phyloP scores from a whole-genome alignment of 2,329 filamentous ascomycete genomes.

The Aschersonia sp. region DNA sequence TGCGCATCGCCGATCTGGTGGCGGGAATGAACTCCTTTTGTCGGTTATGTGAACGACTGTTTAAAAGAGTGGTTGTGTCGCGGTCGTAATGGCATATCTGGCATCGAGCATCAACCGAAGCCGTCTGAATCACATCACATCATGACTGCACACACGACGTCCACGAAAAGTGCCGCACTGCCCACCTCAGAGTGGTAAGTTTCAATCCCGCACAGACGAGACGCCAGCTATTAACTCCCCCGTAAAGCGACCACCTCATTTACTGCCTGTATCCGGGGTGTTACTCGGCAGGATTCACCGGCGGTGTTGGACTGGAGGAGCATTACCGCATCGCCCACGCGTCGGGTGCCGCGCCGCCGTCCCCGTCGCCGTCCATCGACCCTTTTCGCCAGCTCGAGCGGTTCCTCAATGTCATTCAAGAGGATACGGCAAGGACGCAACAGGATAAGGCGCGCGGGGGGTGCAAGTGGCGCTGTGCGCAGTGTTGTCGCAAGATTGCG shows the following conservation, averaged over 20 bases:
- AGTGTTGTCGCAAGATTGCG: not conserved
- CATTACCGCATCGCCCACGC: not conserved
- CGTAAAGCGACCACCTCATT: not conserved
- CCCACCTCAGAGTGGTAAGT: too few species aligned
- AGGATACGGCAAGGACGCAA: not conserved
- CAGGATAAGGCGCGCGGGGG: not conserved
- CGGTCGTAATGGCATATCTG: too few species aligned
- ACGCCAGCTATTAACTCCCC: too few species aligned
- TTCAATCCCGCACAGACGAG: too few species aligned
- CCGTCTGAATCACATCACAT: too few species aligned
- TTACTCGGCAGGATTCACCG: not conserved
- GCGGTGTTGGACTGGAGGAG: not conserved
- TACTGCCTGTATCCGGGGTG: not conserved
- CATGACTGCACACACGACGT: too few species aligned
- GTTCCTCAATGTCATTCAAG: slow-evolving; percentile 10
- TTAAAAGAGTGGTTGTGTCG: too few species aligned
- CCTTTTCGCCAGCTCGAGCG: slow-evolving; percentile 7
- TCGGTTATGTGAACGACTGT: too few species aligned
- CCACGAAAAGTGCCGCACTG: too few species aligned
- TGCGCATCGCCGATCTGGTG: too few species aligned
- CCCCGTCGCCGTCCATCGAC: not conserved
- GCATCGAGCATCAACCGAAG: too few species aligned
- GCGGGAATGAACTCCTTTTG: too few species aligned
- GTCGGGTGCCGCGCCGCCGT: not conserved
- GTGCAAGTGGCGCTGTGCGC: not conserved